A percentile compares a stretch with the other conserved stretches of the same genome.
Conservation (phyloP, 768 basidiomycete genomes). For the Leccinum rimulosum region DNA sequence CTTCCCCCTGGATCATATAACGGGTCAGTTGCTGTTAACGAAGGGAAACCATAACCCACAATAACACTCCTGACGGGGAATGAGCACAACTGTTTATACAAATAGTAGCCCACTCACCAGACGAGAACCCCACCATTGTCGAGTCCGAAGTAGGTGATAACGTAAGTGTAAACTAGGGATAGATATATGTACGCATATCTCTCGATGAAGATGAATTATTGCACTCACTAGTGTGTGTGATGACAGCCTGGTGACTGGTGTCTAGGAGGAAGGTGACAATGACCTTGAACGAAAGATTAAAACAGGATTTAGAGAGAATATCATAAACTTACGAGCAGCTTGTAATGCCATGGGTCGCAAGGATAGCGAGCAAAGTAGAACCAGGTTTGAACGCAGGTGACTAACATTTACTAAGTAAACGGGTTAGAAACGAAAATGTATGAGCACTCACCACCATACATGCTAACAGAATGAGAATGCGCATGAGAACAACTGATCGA, state of each 20-base stretch:
- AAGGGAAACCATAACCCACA: conserved; percentile 13
- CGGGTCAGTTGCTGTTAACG: conserved; percentile 4
- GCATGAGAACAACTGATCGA: background rate
- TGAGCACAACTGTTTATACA: background rate
- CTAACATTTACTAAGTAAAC: conserved; percentile 30
- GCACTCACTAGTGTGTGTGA: conserved; percentile 47
- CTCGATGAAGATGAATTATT: background rate
- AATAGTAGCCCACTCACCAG: conserved; percentile 36
- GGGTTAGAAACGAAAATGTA: background rate
- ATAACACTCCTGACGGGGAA: conserved; percentile 18
- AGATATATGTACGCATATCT: background rate
- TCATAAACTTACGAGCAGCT: conserved; percentile 39
- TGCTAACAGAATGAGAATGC: conserved; percentile 28
- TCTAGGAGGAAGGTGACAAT: conserved; percentile 47
- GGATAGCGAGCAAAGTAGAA: conserved; percentile 53
- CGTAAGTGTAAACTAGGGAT: conserved; percentile 45
- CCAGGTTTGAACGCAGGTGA: conserved; percentile 53
- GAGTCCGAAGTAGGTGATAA: conserved; percentile 40
- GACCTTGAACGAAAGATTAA: conserved; percentile 38
- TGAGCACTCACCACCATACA: conserved; percentile 47
- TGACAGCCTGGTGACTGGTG: conserved; percentile 50
- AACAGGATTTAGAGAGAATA: background rate
- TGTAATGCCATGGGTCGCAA: conserved; percentile 47
- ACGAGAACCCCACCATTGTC: conserved; percentile 33
- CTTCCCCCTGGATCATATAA: conserved; percentile 37